Evolutionary conservation across 2,329 filamentous ascomycete genomes (phyloP).

Genomic region (Sporothrix globosa): DNA sequence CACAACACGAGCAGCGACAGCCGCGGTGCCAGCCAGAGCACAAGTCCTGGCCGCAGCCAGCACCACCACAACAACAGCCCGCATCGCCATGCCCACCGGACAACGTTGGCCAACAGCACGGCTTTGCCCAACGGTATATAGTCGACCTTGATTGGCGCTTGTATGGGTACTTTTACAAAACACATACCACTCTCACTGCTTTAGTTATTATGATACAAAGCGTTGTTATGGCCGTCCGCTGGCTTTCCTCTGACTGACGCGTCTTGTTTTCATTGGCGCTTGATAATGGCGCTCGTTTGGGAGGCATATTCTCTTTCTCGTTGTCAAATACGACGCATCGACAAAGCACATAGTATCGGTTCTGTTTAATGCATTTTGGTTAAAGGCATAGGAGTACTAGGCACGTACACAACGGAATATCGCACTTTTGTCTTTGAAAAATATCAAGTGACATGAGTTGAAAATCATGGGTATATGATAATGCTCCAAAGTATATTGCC

Average conservation of each 20-base stretch:
- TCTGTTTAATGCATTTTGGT: neutral
- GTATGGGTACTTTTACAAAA: neutral
- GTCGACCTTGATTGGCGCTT: neutral
- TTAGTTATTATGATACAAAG: neutral
- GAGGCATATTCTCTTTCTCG: neutral
- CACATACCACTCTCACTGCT: slow-evolving; percentile 35
- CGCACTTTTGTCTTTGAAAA: neutral
- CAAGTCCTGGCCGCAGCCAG: slow-evolving; percentile 20
- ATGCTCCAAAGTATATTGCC: neutral
- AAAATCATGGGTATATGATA: slow-evolving; percentile 10
- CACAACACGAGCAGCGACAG: slow-evolving; percentile 27
- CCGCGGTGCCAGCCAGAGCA: slow-evolving; percentile 19
- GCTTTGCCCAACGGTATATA: slow-evolving; percentile 40
- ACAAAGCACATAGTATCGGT: neutral
- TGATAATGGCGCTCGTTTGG: neutral
- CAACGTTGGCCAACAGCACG: slow-evolving; percentile 15
- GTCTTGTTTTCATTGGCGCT: neutral
- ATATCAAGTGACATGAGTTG: neutral
- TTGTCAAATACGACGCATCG: slow-evolving; percentile 19
- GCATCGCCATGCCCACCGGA: slow-evolving; percentile 21
- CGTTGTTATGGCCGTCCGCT: neutral
- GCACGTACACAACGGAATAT: slow-evolving; percentile 1
- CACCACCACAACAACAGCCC: slow-evolving; percentile 25
- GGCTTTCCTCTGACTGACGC: neutral
- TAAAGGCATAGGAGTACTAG: neutral